Evolutionary conservation across 768 basidiomycete species (phyloP).

Genomic region (Hericium rajendrae): DNA sequence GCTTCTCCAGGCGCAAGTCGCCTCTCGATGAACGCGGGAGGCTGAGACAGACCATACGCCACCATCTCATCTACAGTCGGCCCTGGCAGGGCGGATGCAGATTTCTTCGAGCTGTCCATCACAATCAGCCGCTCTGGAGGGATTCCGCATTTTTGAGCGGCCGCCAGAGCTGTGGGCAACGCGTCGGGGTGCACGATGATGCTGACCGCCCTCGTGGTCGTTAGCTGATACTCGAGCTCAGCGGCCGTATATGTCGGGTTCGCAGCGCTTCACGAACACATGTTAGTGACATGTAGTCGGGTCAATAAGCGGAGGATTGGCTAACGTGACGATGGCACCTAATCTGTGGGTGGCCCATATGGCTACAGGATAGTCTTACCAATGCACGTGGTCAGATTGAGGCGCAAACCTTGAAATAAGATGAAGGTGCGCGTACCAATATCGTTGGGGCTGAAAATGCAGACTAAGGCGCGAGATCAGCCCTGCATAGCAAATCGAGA

Average conservation of each 20-base stretch:
- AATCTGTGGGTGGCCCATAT: constrained; percentile 18
- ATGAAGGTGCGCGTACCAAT: constrained; percentile 14
- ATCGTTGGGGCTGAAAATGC: constrained; percentile 18
- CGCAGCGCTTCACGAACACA: constrained; percentile 33
- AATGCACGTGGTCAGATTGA: neutral
- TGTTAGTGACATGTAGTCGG: too few relatives aligned
- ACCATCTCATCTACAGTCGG: constrained; percentile 40
- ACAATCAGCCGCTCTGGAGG: constrained; percentile 21
- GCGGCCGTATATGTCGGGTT: constrained; percentile 51
- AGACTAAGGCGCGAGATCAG: constrained; percentile 10
- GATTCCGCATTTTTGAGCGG: constrained; percentile 22
- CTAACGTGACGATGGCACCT: constrained; percentile 18
- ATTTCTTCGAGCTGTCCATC: constrained; percentile 13
- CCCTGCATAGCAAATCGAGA: too few relatives aligned
- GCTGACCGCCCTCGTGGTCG: constrained; percentile 10
- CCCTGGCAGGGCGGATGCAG: neutral
- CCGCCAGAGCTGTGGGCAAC: constrained; percentile 20
- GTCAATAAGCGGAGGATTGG: neutral
- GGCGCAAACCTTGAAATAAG: neutral
- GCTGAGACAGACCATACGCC: constrained; percentile 26
- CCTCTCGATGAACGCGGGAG: constrained; percentile 34
- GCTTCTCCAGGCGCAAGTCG: constrained; percentile 47
- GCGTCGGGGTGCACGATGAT: constrained; percentile 23
- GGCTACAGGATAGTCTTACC: constrained; percentile 8
- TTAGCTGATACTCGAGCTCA: constrained; percentile 50